Evolutionary conservation across 345 rosid genomes (phyloP).

Genomic region (Pelargonium nanum): DNA sequence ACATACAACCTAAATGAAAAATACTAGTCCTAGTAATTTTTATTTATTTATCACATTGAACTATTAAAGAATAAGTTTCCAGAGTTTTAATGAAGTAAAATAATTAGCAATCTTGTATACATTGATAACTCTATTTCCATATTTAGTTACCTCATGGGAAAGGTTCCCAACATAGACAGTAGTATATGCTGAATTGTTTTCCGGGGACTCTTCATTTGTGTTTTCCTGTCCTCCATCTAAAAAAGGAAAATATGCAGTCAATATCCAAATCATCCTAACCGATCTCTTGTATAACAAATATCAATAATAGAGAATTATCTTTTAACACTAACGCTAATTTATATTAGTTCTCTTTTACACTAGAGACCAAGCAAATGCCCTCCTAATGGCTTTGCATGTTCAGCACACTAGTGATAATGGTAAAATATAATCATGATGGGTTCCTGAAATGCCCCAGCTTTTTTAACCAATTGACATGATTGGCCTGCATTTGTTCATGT

Average conservation of each 20-base stretch:
- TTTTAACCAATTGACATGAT: too few relatives aligned
- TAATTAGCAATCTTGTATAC: not conserved
- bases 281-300: not conserved
- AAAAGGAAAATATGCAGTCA: constrained; percentile 10
- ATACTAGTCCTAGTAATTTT: too few relatives aligned
- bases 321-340: too few relatives aligned
- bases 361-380: not conserved
- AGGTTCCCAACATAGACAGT: constrained; percentile 97
- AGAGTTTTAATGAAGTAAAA: not conserved
- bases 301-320: not conserved
- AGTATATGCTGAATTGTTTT: constrained; percentile 80
- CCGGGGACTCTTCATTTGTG: constrained; percentile 66
- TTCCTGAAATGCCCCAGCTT: too few relatives aligned
- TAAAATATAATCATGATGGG: too few relatives aligned
- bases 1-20: too few relatives aligned
- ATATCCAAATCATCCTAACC: not conserved
- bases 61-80: not conserved
- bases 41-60: too few relatives aligned
- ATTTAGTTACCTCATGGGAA: constrained; percentile 54
- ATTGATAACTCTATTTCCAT: not conserved
- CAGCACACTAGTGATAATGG: too few relatives aligned
- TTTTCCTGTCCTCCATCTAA: constrained; percentile 88
- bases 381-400: too few relatives aligned
- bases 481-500: too few relatives aligned
- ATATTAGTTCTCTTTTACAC: not conserved